Evolutionary conservation across 331 rosid species (phyloP), one percentile per base, ranked within the genome.

Genomic region (Saraca asoca): DNA sequence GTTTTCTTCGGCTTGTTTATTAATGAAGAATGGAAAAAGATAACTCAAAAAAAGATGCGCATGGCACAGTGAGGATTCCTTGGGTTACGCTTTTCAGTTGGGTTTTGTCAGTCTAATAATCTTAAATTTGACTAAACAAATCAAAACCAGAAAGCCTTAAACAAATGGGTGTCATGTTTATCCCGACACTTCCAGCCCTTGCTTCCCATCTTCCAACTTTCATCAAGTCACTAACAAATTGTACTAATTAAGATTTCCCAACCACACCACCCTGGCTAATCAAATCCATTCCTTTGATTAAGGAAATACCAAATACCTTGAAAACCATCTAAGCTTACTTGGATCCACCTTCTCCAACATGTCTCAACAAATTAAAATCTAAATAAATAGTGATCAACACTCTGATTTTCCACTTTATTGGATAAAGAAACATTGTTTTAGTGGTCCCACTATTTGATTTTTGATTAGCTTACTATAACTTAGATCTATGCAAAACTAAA

Each of bases 161-260:
- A 75, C 78, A 69, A 86, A 82, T 85, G 91, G 86, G 81, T 89
- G 96, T 83, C 88, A 91, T 87, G 82, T 87, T 83, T 81, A 79
- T 89, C 68, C 98, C 98, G 91, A 91, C 98, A 91, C 66, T 54
- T 78, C 43, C 79, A 83, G 12, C 76, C 76, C 68, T 63, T 82
- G 98, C 84, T 89, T 91, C 98, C 98, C 86, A 83, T 80, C 88
- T 81, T 81, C 96, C 88, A 83, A 83, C 96, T 91, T 66, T 62
- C 56, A 39, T 57, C 75, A 44, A 66, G 66, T 69, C 84, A 81
- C 68, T 24, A 72, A 42, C 11, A 55, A n/a, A 73, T 69, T 62
- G 61, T 51, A 81, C 66, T 73, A 72, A 68, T 81, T 76, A 70
- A 71, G 79, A 80, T 80, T 63, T 75, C 29, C 29, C 58, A 52